Evolutionary conservation across 169 alveolate species (phyloP), one percentile per base, ranked within the genome.

Genomic region (Plasmodium cynomolgi): DNA sequence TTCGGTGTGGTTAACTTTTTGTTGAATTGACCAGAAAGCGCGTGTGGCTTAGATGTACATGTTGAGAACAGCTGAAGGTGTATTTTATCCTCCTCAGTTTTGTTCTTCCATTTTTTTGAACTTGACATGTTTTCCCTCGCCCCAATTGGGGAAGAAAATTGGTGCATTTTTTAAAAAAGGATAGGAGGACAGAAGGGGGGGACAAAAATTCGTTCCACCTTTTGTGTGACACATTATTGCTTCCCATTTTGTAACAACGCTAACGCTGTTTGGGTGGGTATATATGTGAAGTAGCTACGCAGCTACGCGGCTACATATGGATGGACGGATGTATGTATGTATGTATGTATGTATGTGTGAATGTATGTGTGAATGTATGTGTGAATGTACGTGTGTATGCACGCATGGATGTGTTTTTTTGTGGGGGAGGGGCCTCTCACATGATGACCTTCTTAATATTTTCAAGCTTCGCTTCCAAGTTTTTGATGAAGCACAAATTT

Each of bases 401-500:
- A 44, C 58, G 5, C 11, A 44, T 15, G 72, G 33, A 26, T 26
- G n/a, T 20, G 31, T 68, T 68, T 23, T 58, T 23, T 68, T 23
- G n/a, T 11, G 77, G 77, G 13, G 11, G 31, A 62, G 26, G 17
- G 37, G 37, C 23, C 68, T 1, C 47, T 62, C 41, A 84, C 92
- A 84, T 84, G 44, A 84, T 68, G 54, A 29, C 47, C 77, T 71
- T 71, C 54, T 71, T 84, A 84, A 84, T 84, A 33, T 39, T 72
- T 84, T 34, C 92, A 68, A 71, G 54, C 75, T 84, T 84, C 29
- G 77, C 23, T 84, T 84, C 92, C 83, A 84, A 71, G 58, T 84
- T 84, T 31, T 41, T 84, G 72, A 84, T 71, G 77, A 39, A 84
- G 77, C 84, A 71, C 50, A 84, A 72, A 72, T 84, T 68, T 72